Percentiles rank a stretch among this genome's conserved stretches.
These are phyloP conservation scores for Cadophora sp. DNA, from an alignment of 2,329 filamentous ascomycete species.

Conservation along the genomic window DNA sequence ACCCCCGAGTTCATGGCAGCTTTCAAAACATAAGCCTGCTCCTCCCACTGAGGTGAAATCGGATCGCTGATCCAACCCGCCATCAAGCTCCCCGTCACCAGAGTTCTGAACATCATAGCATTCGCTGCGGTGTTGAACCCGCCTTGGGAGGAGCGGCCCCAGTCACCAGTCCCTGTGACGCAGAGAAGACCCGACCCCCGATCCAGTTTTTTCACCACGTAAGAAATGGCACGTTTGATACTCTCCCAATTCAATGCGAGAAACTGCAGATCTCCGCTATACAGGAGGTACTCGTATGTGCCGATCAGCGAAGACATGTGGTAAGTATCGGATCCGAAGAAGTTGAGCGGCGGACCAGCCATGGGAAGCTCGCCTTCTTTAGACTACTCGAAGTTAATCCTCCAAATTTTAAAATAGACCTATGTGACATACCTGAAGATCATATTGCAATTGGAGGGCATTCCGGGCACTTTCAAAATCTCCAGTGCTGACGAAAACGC, in stretches of 20 bases:
- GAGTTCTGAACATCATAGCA: constrained; percentile 50
- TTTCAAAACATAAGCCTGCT: constrained; percentile 30
- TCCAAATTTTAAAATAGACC: constrained; percentile 30
- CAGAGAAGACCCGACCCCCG: constrained; percentile 39
- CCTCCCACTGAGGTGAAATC: constrained; percentile 22
- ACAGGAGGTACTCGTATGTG: constrained; percentile 64
- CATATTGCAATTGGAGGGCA: constrained; percentile 49
- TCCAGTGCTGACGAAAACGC: constrained; percentile 60
- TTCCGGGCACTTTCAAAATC: constrained; percentile 58
- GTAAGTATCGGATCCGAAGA: constrained; percentile 57
- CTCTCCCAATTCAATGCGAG: constrained; percentile 54
- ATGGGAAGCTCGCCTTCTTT: constrained; percentile 54
- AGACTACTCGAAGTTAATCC: neutral
- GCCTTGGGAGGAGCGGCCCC: constrained; percentile 36
- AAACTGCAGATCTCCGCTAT: constrained; percentile 58
- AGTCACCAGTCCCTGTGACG: constrained; percentile 37
- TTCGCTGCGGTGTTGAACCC: constrained; percentile 40
- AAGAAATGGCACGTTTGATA: constrained; percentile 56
- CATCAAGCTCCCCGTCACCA: constrained; percentile 53
- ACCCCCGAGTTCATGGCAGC: constrained; percentile 26
- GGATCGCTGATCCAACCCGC: constrained; percentile 48
- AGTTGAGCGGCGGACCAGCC: constrained; percentile 53
- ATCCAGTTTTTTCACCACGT: constrained; percentile 52
- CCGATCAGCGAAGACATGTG: constrained; percentile 65
- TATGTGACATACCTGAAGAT: constrained; percentile 39